Conservation (phyloP, 75 land plant genomes). For the Gnetum montanum region DNA sequence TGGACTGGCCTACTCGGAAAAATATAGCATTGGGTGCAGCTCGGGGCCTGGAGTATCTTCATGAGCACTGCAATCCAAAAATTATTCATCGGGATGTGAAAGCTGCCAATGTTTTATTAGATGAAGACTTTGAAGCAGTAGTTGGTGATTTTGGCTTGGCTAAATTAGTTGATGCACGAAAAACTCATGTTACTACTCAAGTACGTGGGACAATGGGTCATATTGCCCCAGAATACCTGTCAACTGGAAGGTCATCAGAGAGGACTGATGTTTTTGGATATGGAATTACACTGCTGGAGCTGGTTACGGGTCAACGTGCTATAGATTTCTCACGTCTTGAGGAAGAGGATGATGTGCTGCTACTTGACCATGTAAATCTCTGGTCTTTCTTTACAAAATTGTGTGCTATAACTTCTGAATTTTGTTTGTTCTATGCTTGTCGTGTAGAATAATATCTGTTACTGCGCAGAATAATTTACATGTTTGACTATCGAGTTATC, state of each 20-base stretch:
- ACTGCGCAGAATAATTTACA: too few species aligned
- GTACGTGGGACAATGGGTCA: constrained; percentile 88
- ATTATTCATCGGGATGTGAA: constrained; percentile 92
- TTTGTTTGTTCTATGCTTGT: too few species aligned
- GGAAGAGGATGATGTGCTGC: constrained; percentile 25
- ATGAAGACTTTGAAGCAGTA: constrained; percentile 80
- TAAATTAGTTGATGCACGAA: constrained; percentile 65
- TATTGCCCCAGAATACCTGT: constrained; percentile 88
- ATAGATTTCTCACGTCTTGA: constrained; percentile 24
- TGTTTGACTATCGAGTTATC: too few species aligned
- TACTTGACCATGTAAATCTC: constrained; percentile 21
- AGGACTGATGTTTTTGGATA: constrained; percentile 90
- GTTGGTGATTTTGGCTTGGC: constrained; percentile 94
- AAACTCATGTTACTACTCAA: constrained; percentile 86
- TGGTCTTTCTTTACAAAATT: too few species aligned
- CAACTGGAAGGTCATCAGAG: constrained; percentile 87
- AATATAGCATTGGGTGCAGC: constrained; percentile 75
- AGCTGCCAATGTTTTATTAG: constrained; percentile 86
- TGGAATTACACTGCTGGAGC: constrained; percentile 77
- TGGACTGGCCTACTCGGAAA: constrained; percentile 72
- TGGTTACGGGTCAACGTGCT: constrained; percentile 67
- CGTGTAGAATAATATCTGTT: too few species aligned
- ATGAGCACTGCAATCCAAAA: constrained; percentile 86
- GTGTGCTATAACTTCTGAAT: too few species aligned
- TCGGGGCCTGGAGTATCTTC: constrained; percentile 71